Base-by-base conservation (phyloP, 148 eudicot species). In the Silene latifolia region DNA sequence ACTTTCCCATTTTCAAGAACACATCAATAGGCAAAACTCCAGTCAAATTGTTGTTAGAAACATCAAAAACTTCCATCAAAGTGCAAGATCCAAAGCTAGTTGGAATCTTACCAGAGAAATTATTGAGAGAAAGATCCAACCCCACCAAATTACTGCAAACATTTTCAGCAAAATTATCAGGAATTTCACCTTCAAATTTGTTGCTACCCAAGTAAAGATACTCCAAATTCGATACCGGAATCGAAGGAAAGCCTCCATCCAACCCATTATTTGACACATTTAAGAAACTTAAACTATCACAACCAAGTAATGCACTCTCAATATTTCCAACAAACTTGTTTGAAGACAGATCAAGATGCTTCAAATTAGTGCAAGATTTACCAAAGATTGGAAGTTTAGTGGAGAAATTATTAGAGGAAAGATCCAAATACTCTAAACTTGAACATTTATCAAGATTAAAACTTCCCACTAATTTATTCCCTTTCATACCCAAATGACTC, bases 11-110 rank as follows among this genome's bases (percentile, higher is more conserved):
- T 39, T 84, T 80, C 73, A 89, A 56, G 67, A 93, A 80, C 21
- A 83, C 39, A 27, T 84, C 83, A 60, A 88, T 69, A 23, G 98
- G 97, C 65, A 93, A 87, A 74, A 82, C 85, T 74, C 97, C 98
- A 67, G 95, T 71, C 77, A 93, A 90, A 80, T 86, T 88, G 64
- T 93, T 93, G 80, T 29, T 42, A 18, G 97, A 87, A 63, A 91
- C 71, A 79, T 89, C 87, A 63, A 93, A 80, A 42, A 71, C 63
- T 66, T 80, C 82, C 66, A 93, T 60, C 68, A 64, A 56, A 58
- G 87, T 82, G 84, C 97, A 94, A 4, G 87, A 74, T 61, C 78
- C 85, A 70, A 94, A 86, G 64, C 80, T 83, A 39, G 81, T 76
- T 11, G 98, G 98, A 51, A 94, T 76, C 72, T 75, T 59, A 73